A percentile compares a stretch with the other conserved stretches of the same genome.
phyloP scores from a whole-genome alignment of 2,329 filamentous ascomycete species.

The Sphaerulina populicola region DNA sequence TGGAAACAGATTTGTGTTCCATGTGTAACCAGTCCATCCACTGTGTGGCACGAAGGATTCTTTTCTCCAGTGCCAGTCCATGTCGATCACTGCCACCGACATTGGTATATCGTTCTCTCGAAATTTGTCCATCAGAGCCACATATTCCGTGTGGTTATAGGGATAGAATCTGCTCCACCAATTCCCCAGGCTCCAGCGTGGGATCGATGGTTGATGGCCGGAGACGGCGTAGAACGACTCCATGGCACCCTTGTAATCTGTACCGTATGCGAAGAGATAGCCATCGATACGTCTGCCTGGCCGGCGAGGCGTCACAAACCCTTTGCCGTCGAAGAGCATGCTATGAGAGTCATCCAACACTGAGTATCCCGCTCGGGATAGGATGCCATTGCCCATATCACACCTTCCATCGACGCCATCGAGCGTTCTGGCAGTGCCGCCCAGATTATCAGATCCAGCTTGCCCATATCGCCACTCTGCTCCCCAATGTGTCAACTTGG shows the following conservation, averaged over 20 bases:
- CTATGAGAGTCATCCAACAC: conserved; percentile 48
- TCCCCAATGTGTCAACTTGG: conserved; percentile 31
- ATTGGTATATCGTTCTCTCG: conserved; percentile 46
- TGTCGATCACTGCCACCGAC: conserved; percentile 54
- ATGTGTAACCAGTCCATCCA: conserved; percentile 57
- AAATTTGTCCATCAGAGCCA: conserved; percentile 52
- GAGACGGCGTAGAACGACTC: conserved; percentile 49
- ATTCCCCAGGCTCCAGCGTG: conserved; percentile 53
- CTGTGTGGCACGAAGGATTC: conserved; percentile 40
- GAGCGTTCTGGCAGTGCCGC: conserved; percentile 47
- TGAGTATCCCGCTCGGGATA: conserved; percentile 46
- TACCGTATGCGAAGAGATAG: conserved; percentile 54
- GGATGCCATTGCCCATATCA: conserved; percentile 44
- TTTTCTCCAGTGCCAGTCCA: conserved; percentile 57
- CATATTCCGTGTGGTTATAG: conserved; percentile 50
- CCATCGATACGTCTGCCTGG: conserved; percentile 47
- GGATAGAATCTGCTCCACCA: conserved; percentile 59
- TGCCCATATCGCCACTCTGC: conserved; percentile 48
- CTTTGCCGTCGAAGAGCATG: conserved; percentile 50
- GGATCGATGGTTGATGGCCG: conserved; percentile 49
- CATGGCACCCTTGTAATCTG: conserved; percentile 49
- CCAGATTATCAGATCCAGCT: conserved; percentile 37
- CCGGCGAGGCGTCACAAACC: conserved; percentile 45
- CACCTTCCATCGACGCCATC: conserved; percentile 47
- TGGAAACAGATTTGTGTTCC: conserved; percentile 52